Percentiles rank a stretch among this genome's conserved stretches.
phyloP scores from a whole-genome alignment of 208 protist genomes.

The Leishmania martiniquensis region DNA sequence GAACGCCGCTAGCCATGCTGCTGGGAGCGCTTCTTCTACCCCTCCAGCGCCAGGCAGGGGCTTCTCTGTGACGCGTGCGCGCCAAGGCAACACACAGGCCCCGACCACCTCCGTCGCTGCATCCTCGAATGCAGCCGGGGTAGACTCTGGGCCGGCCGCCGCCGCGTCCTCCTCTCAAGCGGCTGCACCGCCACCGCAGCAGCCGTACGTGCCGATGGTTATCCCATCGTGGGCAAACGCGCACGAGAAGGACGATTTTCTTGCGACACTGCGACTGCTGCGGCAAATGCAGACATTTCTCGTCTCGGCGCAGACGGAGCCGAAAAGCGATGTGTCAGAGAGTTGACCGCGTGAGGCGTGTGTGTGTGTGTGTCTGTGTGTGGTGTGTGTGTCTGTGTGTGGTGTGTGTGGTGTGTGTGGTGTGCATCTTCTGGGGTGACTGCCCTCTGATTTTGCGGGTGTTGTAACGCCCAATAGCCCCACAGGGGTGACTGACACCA shows the following conservation, averaged over 20 bases:
- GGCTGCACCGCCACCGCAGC: slow-evolving; percentile 15
- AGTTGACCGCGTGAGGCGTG: background rate
- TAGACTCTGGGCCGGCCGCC: no score
- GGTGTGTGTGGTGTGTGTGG: background rate
- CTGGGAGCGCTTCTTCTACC: background rate
- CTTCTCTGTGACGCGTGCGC: slow-evolving; percentile 56
- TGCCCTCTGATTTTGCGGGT: background rate
- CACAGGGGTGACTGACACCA: background rate
- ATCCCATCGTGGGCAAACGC: slow-evolving; percentile 73
- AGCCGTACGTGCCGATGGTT: slow-evolving; percentile 48
- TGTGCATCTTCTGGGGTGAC: background rate
- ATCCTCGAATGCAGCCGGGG: background rate
- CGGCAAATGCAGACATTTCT: slow-evolving; percentile 31
- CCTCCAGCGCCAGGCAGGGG: slow-evolving; percentile 16
- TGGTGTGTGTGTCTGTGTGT: background rate
- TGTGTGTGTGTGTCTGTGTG: background rate
- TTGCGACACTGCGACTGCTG: slow-evolving; percentile 53
- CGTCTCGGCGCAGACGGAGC: background rate
- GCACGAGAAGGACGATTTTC: slow-evolving; percentile 70
- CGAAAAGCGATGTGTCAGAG: background rate
- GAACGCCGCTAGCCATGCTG: background rate
- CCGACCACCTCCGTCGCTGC: background rate
- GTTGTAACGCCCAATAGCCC: background rate
- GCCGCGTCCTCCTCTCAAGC: background rate
- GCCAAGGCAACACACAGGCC: slow-evolving; percentile 33